Evolutionary conservation across 345 rosid genomes (phyloP).

Genomic region (Rhodamnia rubescens): DNA sequence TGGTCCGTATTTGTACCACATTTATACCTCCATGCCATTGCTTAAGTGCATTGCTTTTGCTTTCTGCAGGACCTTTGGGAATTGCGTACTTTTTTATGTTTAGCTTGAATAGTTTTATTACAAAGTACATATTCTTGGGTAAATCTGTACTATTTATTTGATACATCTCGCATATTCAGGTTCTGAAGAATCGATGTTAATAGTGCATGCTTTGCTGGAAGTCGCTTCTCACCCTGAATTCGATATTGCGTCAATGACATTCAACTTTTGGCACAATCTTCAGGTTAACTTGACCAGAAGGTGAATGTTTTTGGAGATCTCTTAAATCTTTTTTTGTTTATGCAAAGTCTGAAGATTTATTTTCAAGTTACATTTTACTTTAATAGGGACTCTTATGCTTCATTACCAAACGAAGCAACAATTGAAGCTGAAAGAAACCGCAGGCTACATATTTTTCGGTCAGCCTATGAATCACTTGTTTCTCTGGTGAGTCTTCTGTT

Average conservation of each 20-base stretch:
- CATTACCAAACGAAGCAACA: conserved; percentile 60
- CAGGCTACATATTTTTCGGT: conserved; percentile 61
- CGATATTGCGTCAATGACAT: conserved; percentile 98
- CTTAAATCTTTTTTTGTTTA: conserved; percentile 2
- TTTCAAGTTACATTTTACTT: conserved; percentile 11
- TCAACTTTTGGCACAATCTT: conserved; percentile 99
- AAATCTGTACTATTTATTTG: neutral
- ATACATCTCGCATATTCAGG: conserved; percentile 27
- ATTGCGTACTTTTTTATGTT: neutral
- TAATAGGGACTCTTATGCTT: conserved; percentile 62
- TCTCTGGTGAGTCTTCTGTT: conserved; percentile 60
- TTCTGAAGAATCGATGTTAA: conserved; percentile 81
- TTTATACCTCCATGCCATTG: neutral
- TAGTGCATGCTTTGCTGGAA: conserved; percentile 75
- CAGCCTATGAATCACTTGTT: conserved; percentile 76
- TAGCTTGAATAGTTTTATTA: neutral
- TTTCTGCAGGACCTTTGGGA: neutral
- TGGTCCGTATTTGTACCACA: conserved; percentile 28
- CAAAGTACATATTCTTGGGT: neutral
- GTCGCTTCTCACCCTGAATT: conserved; percentile 92
- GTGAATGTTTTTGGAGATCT: conserved; percentile 25
- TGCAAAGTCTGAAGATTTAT: neutral
- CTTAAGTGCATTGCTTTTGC: neutral
- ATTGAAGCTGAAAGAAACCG: conserved; percentile 77
- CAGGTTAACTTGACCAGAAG: conserved; percentile 75